Evolutionary conservation across 2,329 filamentous ascomycete genomes (phyloP).

Genomic region (Myrmaecium sp.): DNA sequence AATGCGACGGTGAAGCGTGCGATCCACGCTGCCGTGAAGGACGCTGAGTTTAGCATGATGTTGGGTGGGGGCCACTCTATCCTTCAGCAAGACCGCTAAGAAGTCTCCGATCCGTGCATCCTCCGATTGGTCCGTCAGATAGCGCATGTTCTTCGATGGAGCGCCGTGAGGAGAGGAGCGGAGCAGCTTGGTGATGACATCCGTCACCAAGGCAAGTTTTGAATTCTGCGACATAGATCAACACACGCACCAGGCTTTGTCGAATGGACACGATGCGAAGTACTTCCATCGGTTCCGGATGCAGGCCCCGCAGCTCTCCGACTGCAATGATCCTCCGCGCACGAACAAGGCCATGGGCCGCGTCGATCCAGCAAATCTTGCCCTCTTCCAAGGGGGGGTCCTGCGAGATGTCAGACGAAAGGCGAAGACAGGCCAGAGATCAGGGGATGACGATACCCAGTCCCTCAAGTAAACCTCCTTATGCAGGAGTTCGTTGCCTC

Average conservation of each 20-base stretch:
- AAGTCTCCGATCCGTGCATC: constrained; percentile 35
- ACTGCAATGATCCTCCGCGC: too few species aligned
- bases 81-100: constrained; percentile 16
- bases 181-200: too few species aligned
- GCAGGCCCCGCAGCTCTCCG: too few species aligned
- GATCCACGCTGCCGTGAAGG: constrained; percentile 40
- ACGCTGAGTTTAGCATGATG: constrained; percentile 54
- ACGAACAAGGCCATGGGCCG: too few species aligned
- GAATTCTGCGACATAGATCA: too few species aligned
- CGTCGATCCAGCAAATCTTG: too few species aligned
- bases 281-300: too few species aligned
- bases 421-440: constrained; percentile 6
- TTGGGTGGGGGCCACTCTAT: constrained; percentile 43
- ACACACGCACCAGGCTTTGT: too few species aligned
- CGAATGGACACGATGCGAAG: too few species aligned
- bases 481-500: constrained; percentile 3
- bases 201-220: too few species aligned
- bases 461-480: constrained; percentile 3
- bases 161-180: constrained; percentile 24
- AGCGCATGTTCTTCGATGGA: constrained; percentile 28
- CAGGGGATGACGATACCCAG: too few species aligned
- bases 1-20: constrained; percentile 12
- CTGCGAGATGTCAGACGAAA: constrained; percentile 21
- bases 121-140: constrained; percentile 24
- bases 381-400: too few species aligned